phyloP scores from a whole-genome alignment of 2,329 filamentous ascomycete species.

The Furcasterigmium furcatum region DNA sequence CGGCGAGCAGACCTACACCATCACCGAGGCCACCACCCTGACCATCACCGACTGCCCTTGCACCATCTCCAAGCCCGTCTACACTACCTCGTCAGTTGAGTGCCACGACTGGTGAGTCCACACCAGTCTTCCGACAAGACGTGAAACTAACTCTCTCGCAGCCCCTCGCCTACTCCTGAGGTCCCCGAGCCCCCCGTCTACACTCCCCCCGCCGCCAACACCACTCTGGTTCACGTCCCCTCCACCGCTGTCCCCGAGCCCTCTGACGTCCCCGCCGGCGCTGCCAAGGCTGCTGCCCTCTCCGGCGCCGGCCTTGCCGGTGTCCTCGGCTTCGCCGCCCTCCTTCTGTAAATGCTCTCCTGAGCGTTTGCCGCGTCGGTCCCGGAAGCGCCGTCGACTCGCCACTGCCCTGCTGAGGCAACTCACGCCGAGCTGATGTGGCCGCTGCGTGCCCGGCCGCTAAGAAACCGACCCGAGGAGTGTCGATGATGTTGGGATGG shows the following conservation, averaged over 20 bases:
- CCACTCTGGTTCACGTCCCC: constrained; percentile 23
- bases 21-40: constrained; percentile 66
- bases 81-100: constrained; percentile 46
- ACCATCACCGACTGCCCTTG: constrained; percentile 72
- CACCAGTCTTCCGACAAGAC: not conserved
- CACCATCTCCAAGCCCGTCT: constrained; percentile 60
- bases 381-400: not conserved
- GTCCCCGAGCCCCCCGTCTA: constrained; percentile 13
- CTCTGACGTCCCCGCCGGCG: constrained; percentile 44
- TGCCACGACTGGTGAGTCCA: constrained; percentile 50
- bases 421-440: no score
- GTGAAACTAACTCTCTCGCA: no score
- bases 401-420: constrained; percentile 29
- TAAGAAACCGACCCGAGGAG: constrained; percentile 18
- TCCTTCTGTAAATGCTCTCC: constrained; percentile 49
- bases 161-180: constrained; percentile 8
- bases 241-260: constrained; percentile 21
- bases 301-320: constrained; percentile 59
- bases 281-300: constrained; percentile 52
- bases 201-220: constrained; percentile 21
- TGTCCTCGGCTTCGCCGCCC: constrained; percentile 56
- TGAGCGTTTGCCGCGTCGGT: not conserved
- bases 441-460: constrained; percentile 27
- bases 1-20: constrained; percentile 64
- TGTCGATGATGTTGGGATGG: constrained; percentile 16